Conservation (phyloP, 208 protist species). For the Trypanosoma brucei region DNA sequence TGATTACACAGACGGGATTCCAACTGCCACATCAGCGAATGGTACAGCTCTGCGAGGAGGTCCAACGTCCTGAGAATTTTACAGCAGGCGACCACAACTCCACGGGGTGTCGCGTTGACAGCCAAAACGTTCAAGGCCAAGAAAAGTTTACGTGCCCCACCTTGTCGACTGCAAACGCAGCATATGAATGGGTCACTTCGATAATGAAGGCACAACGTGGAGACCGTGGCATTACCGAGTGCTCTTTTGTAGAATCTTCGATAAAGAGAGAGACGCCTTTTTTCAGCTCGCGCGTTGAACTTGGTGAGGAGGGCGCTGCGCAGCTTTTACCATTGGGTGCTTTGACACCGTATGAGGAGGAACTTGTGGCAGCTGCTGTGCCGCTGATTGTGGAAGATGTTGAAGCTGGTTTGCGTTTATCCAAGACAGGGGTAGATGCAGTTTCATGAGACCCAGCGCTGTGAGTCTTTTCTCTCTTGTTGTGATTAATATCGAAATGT, state of each 20-base stretch:
- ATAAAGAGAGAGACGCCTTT: conserved; percentile 61
- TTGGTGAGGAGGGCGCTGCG: conserved; percentile 79
- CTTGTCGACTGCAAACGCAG: conserved; percentile 62
- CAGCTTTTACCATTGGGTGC: conserved; percentile 52
- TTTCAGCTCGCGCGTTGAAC: conserved; percentile 79
- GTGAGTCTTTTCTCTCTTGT: background rate
- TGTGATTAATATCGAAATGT: no score
- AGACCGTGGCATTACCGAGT: conserved; percentile 78
- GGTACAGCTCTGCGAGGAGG: conserved; percentile 32
- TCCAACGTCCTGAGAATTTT: conserved; percentile 56
- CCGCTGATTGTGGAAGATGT: conserved; percentile 78
- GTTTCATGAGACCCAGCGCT: background rate
- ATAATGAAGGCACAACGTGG: conserved; percentile 75
- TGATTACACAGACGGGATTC: conserved; percentile 82
- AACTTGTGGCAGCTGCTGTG: conserved; percentile 71
- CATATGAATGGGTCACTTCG: conserved; percentile 57
- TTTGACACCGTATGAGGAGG: conserved; percentile 58
- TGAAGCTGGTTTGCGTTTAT: conserved; percentile 45
- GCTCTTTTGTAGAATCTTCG: conserved; percentile 67
- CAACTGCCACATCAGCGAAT: conserved; percentile 50
- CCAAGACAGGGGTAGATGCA: background rate
- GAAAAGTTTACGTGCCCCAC: conserved; percentile 30
- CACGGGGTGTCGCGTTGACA: no score
- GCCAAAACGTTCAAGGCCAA: background rate
- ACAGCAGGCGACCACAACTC: conserved; percentile 16